Evolutionary conservation across 352 stramenopile genomes (phyloP).

Genomic region (Phytophthora macrochlamydospora): DNA sequence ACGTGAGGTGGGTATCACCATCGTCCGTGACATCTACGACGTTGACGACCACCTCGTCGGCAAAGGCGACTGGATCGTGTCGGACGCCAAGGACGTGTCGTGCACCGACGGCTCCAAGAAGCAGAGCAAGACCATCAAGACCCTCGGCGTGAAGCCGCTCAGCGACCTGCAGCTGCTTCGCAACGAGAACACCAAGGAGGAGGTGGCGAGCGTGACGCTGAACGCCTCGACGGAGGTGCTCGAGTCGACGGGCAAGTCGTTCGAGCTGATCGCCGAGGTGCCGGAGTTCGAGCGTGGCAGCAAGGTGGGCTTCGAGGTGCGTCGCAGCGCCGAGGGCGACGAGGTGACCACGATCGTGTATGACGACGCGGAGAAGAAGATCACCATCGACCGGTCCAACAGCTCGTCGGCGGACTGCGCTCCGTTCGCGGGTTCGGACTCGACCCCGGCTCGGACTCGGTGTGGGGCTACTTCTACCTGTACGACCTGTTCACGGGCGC

Average conservation of each 20-base stretch:
- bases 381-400: conserved; percentile 55
- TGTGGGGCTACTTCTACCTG: conserved; percentile 57
- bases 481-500: conserved; percentile 48
- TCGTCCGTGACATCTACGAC: too few relatives aligned
- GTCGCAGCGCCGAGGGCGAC: conserved; percentile 35
- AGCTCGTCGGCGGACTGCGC: conserved; percentile 48
- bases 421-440: conserved; percentile 41
- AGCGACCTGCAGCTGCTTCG: too few relatives aligned
- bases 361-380: conserved; percentile 49
- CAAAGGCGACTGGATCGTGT: background rate
- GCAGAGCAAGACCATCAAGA: too few relatives aligned
- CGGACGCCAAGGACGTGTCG: background rate
- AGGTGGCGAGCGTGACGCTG: conserved; percentile 7
- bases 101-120: background rate
- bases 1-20: too few relatives aligned
- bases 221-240: conserved; percentile 5
- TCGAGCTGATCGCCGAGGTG: conserved; percentile 40
- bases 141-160: too few relatives aligned
- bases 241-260: background rate
- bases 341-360: conserved; percentile 55
- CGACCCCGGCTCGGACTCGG: conserved; percentile 32
- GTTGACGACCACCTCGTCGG: too few relatives aligned
- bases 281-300: conserved; percentile 35
- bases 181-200: too few relatives aligned
- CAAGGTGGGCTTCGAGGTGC: conserved; percentile 44